phyloP scores from a whole-genome alignment of 805 yeast species.

The Cyberlindnera misumaiensis region DNA sequence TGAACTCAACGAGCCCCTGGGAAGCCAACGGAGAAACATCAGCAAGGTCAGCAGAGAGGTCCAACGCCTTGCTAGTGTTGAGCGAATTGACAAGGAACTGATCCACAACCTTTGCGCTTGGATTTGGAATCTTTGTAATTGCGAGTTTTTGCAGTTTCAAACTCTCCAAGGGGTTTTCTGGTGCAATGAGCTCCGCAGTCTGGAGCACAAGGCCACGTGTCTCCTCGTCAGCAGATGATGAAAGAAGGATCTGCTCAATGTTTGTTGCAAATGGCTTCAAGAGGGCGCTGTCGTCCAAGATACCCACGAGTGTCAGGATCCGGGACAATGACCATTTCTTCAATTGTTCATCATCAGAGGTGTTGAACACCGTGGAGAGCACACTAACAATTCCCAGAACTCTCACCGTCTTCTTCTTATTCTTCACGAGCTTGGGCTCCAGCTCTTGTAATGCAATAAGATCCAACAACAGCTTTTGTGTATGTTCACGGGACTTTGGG shows the following conservation, averaged over 20 bases:
- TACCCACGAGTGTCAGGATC: slow-evolving; percentile 7
- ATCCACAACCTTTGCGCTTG: slow-evolving; percentile 4
- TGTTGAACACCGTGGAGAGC: slow-evolving; percentile 9
- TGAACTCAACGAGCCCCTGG: slow-evolving; percentile 1
- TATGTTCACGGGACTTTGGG: slow-evolving; percentile 5
- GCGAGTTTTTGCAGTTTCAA: slow-evolving; percentile 9
- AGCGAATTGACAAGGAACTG: slow-evolving; percentile 6
- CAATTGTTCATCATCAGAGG: background rate
- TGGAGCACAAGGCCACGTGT: slow-evolving; percentile 4
- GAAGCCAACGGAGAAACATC: slow-evolving; percentile 2
- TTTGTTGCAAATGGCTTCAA: slow-evolving; percentile 10
- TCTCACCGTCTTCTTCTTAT: slow-evolving; percentile 17
- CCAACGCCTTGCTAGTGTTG: slow-evolving; percentile 7
- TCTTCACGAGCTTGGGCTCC: slow-evolving; percentile 11
- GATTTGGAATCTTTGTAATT: slow-evolving; percentile 7
- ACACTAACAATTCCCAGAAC: slow-evolving; percentile 10
- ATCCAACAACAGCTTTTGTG: slow-evolving; percentile 7
- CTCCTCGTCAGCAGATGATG: slow-evolving; percentile 3
- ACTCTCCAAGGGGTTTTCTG: slow-evolving; percentile 6
- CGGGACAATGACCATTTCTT: slow-evolving; percentile 6
- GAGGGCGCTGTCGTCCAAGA: slow-evolving; percentile 8
- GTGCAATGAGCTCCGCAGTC: slow-evolving; percentile 5
- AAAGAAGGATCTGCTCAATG: slow-evolving; percentile 2
- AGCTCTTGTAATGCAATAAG: slow-evolving; percentile 20
- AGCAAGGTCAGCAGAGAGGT: slow-evolving; percentile 4